Evolutionary conservation across 768 basidiomycete species (phyloP).

Genomic region (Boletus edulis): DNA sequence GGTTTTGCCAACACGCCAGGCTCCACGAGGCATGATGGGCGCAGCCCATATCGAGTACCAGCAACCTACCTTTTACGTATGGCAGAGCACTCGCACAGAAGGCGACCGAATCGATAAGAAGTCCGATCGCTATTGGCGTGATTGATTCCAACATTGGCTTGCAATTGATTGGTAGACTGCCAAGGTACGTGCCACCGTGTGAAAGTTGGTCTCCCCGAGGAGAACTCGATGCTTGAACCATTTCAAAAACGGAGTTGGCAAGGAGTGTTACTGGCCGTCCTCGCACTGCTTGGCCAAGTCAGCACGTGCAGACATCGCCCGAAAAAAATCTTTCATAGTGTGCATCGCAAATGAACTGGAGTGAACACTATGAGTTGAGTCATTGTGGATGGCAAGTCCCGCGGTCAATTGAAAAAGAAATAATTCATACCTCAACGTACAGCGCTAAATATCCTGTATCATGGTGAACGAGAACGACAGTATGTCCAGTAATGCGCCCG

Average conservation of each 20-base stretch:
- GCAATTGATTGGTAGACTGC: constrained; percentile 1
- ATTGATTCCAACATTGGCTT: not conserved
- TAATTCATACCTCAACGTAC: constrained; percentile 10
- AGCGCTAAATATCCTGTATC: not conserved
- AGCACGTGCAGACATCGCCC: not conserved
- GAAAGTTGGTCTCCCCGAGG: not conserved
- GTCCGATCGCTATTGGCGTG: not conserved
- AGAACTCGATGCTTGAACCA: not conserved
- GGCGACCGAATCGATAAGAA: not conserved
- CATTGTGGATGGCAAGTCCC: not conserved
- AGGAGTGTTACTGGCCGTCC: not conserved
- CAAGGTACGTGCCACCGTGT: constrained; percentile 1
- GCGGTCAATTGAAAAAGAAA: not conserved
- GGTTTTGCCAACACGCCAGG: constrained; percentile 9
- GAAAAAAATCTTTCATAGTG: not conserved
- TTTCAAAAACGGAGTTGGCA: not conserved
- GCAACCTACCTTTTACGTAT: constrained; percentile 1
- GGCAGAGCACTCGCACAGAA: not conserved
- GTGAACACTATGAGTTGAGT: not conserved
- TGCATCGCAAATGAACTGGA: not conserved
- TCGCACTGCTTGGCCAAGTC: not conserved
- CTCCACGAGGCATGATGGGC: constrained; percentile 15
- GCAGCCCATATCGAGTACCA: not conserved
- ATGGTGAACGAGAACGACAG: not conserved
- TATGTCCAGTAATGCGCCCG: not conserved